Evolutionary conservation across 441 rosid genomes (phyloP).

Genomic region (Syzygium malaccense): DNA sequence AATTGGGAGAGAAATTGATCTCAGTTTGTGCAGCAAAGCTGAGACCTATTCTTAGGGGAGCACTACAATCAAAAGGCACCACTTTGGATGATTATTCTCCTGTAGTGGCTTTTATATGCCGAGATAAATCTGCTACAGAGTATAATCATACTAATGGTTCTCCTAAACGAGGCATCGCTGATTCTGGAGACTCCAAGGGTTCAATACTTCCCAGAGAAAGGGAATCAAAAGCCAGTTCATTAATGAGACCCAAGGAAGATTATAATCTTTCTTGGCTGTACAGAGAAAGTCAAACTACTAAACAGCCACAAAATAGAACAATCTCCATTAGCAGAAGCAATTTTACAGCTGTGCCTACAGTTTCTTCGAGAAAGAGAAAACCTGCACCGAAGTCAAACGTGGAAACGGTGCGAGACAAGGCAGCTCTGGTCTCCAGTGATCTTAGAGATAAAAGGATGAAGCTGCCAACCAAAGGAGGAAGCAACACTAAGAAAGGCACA

Average conservation of each 20-base stretch:
- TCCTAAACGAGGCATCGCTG: neutral
- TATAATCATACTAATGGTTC: neutral
- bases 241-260: neutral
- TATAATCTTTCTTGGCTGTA: neutral
- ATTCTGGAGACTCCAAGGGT: neutral
- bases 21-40: neutral
- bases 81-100: neutral
- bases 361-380: neutral
- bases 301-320: rapidly evolving
- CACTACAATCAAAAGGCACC: neutral
- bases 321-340: rapidly evolving
- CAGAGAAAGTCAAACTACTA: neutral
- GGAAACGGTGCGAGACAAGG: neutral
- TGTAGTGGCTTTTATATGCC: neutral
- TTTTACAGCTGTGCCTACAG: neutral
- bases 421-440: neutral
- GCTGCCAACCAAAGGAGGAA: neutral
- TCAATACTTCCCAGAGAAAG: neutral
- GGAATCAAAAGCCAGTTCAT: neutral
- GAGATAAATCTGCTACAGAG: no score
- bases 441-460: neutral
- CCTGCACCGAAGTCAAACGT: neutral
- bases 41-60: neutral
- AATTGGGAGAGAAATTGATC: neutral
- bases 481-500: neutral